Conservation (phyloP, 108 stramenopile genomes). For the Cyclotella atomus region DNA sequence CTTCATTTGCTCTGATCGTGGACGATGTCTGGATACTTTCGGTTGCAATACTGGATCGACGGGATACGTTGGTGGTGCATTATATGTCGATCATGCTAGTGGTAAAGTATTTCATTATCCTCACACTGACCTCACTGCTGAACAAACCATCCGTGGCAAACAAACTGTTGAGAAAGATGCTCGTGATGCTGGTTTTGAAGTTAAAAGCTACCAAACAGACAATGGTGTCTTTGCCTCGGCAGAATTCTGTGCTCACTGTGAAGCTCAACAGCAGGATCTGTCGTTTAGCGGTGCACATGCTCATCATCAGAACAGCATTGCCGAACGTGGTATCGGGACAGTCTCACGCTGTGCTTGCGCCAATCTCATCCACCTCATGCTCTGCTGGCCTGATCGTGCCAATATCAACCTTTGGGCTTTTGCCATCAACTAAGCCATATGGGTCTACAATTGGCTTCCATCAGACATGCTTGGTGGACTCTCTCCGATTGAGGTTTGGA, state of each 20-base stretch:
- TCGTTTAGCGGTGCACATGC: conserved; percentile 52
- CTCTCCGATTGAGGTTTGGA: conserved; percentile 39
- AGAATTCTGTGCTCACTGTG: conserved; percentile 22
- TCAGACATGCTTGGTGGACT: conserved; percentile 2
- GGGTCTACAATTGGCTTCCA: conserved; percentile 47
- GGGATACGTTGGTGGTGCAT: neutral
- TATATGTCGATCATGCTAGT: conserved; percentile 19
- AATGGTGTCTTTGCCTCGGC: conserved; percentile 37
- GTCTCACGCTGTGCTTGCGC: conserved; percentile 41
- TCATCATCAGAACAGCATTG: conserved; percentile 65
- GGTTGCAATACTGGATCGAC: neutral
- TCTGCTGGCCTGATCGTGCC: conserved; percentile 53
- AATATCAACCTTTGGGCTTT: conserved; percentile 44
- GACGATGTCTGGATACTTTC: neutral
- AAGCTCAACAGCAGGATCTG: conserved; percentile 18
- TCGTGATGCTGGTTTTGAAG: conserved; percentile 5
- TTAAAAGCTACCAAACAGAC: conserved; percentile 34
- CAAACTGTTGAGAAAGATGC: neutral
- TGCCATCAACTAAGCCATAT: conserved; percentile 43
- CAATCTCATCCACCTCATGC: conserved; percentile 42
- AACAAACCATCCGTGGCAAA: neutral
- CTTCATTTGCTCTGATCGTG: neutral
- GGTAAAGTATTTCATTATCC: neutral
- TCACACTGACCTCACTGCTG: neutral
- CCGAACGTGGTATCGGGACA: conserved; percentile 53